Conservation (phyloP, 2,329 filamentous ascomycete genomes). For the Pezicula radicicola region DNA sequence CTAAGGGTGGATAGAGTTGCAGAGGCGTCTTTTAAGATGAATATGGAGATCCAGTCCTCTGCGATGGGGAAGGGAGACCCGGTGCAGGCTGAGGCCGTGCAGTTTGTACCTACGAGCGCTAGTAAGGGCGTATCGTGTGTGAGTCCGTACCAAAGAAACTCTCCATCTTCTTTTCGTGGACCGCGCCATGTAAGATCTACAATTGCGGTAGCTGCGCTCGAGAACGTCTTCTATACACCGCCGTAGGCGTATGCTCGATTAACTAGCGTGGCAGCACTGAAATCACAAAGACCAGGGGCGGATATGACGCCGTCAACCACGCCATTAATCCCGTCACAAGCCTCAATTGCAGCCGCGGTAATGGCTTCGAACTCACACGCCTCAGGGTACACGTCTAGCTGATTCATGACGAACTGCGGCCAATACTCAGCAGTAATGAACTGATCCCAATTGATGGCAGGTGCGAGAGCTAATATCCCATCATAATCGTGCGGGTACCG, state of each 20-base stretch:
- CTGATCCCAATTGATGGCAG: slow-evolving; percentile 29
- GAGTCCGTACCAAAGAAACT: slow-evolving; percentile 10
- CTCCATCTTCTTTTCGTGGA: not conserved
- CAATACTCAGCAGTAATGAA: slow-evolving; percentile 2
- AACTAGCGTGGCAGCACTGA: slow-evolving; percentile 4
- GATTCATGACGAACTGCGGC: slow-evolving; percentile 11
- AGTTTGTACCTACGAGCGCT: not conserved
- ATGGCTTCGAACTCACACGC: slow-evolving; percentile 11
- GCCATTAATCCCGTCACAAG: slow-evolving; percentile 15
- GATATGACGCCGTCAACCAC: slow-evolving; percentile 12
- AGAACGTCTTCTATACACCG: slow-evolving; percentile 1
- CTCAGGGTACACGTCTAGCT: slow-evolving; percentile 1
- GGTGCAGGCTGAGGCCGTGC: slow-evolving; percentile 7
- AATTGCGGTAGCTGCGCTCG: not conserved
- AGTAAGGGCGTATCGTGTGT: slow-evolving; percentile 1
- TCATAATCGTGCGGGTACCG: slow-evolving; percentile 32
- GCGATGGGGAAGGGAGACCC: slow-evolving; percentile 28
- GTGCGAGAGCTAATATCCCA: slow-evolving; percentile 34
- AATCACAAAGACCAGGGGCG: slow-evolving; percentile 6
- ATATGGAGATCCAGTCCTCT: slow-evolving; percentile 29
- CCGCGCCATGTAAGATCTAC: slow-evolving; percentile 6
- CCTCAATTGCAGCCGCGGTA: not conserved
- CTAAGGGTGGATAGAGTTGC: slow-evolving; percentile 28
- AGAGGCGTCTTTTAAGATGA: slow-evolving; percentile 29
- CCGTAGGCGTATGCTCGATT: slow-evolving; percentile 1